Percentiles rank a stretch among this genome's conserved stretches.
Evolutionary conservation across 768 basidiomycete genomes (phyloP).

Genomic region (Panaeolus papilionaceus): DNA sequence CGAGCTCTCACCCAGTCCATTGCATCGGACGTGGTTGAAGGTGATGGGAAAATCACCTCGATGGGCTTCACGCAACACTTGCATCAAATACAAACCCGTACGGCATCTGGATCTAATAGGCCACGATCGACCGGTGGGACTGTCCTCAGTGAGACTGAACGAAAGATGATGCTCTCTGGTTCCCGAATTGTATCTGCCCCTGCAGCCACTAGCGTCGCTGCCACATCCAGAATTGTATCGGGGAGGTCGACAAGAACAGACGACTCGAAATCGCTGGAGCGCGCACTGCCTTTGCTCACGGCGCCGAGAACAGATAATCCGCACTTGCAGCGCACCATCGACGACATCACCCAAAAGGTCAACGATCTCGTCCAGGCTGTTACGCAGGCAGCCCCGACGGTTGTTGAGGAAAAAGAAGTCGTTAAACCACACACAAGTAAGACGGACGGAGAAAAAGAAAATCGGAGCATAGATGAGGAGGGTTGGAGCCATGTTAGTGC

Average conservation of each 20-base stretch:
- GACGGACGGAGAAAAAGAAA: slow-evolving; percentile 49
- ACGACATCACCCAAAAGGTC: slow-evolving; percentile 53
- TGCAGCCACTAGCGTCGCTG: neutral
- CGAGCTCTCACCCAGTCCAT: slow-evolving; percentile 22
- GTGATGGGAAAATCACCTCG: slow-evolving; percentile 14
- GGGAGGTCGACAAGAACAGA: neutral
- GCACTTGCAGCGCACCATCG: slow-evolving; percentile 47
- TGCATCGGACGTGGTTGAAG: slow-evolving; percentile 8
- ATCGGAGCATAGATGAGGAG: slow-evolving; percentile 41
- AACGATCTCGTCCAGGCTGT: slow-evolving; percentile 43
- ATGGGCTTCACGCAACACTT: slow-evolving; percentile 33
- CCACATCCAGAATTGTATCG: neutral
- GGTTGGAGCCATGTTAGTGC: slow-evolving; percentile 45
- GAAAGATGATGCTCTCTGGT: slow-evolving; percentile 23
- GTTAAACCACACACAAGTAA: slow-evolving; percentile 24
- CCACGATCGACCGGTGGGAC: slow-evolving; percentile 27
- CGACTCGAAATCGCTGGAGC: slow-evolving; percentile 14
- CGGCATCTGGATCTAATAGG: slow-evolving; percentile 21
- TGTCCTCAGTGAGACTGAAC: slow-evolving; percentile 25
- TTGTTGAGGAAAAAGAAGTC: neutral
- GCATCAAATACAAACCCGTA: slow-evolving; percentile 30
- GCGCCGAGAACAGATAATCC: slow-evolving; percentile 48
- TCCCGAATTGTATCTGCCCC: slow-evolving; percentile 19
- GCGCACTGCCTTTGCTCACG: slow-evolving; percentile 42
- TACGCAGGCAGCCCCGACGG: slow-evolving; percentile 21